These are phyloP conservation scores for Magnolia sinica DNA, from an alignment of 164 flowering plant genomes.

Conservation along the genomic window DNA sequence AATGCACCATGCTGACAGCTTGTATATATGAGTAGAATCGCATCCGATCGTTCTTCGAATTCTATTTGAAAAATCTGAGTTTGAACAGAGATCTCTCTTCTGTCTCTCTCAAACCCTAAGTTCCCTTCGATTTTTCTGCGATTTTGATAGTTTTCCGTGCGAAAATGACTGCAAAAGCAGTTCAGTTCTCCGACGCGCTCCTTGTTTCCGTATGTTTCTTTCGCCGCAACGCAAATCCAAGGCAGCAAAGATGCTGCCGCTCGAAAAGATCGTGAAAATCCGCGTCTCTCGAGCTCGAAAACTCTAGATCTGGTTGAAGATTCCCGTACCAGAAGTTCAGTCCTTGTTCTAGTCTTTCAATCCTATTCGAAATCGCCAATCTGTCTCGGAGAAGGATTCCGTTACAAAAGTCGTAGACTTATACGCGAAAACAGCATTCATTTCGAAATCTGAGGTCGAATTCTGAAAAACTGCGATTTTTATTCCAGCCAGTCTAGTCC, in stretches of 20 bases:
- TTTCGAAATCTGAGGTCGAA: too few species aligned
- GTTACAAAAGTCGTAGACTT: neutral
- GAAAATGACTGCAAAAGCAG: slow-evolving; percentile 8
- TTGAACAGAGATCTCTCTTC: neutral
- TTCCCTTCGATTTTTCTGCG: neutral
- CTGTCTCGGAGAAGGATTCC: neutral
- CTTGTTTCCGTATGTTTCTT: neutral
- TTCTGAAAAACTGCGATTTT: neutral
- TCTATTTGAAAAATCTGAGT: neutral
- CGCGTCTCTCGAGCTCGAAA: neutral
- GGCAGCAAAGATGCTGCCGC: slow-evolving; percentile 3
- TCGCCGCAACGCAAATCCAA: neutral
- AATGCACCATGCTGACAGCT: neutral
- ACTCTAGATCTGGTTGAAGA: neutral
- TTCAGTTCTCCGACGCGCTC: neutral
- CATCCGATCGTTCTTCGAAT: neutral
- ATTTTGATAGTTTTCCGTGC: neutral
- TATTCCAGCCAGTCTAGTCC: neutral
- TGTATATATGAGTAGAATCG: neutral
- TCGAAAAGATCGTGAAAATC: slow-evolving; percentile 3
- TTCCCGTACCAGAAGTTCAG: neutral
- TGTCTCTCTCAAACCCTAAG: neutral
- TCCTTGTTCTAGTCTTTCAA: neutral
- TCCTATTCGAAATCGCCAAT: neutral
- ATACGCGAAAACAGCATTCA: too few species aligned